Evolutionary conservation across 768 basidiomycete species (phyloP), one percentile per base, ranked within the genome.

Genomic region (Hygrocybe coccinea): DNA sequence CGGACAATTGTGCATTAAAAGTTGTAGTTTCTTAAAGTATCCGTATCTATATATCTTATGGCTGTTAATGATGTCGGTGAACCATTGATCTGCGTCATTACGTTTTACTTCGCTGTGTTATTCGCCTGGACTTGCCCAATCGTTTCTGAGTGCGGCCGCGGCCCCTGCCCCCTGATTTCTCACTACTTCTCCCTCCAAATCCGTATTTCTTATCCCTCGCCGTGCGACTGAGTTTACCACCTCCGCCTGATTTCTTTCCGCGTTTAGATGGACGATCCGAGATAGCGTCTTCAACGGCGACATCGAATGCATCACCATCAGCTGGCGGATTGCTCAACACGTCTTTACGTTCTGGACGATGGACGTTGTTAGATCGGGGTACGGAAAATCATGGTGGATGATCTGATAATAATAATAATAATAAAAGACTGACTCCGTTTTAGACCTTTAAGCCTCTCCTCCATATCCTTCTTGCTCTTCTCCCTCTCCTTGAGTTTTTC

Each of bases 401-500:
- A 29, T 29, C 29, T 4, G 29, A 29, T 29, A n/a, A n/a, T n/a
- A n/a, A n/a, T n/a, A n/a, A n/a, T n/a, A 2, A 50, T 15, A 3
- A 21, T 15, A 2, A 11, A 17, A 38, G 38, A 77, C 83, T 56
- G 69, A 95, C 94, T 97, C 72, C 93, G 80, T 74, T 97, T 97
- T 59, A 97, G 81, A 6, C 84, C 83, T 65, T 93, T 87, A 21
- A 94, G 75, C 39, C 85, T 76, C 63, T 95, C 92, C 56, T 88
- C 87, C 80, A 95, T 87, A 33, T 92, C 90, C 75, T 95, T 97
- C 79, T 94, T 95, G 55, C 84, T 82, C 65, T 76, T 80, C 69
- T 94, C 87, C 44, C 95, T 77, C 75, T 95, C 91, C 69, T 92
- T 91, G 60, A 91, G 77, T 70, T 94, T 94, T 76, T 97, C 95